These are phyloP conservation scores for Collybia nuda DNA, from an alignment of 768 basidiomycete genomes.

Conservation along the genomic window DNA sequence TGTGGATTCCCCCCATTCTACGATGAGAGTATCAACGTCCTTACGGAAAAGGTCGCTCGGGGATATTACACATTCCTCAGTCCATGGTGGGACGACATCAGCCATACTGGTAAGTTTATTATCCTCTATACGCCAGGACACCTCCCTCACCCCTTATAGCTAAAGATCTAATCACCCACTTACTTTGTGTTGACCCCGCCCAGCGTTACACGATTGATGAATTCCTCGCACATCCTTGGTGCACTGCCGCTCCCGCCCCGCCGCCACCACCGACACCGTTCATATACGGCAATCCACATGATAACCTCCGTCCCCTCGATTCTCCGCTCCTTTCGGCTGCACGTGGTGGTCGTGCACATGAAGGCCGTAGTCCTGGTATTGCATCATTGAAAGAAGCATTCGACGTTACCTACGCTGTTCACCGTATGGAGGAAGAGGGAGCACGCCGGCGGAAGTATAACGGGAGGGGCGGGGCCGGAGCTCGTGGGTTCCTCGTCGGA, in stretches of 20 bases:
- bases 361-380: conserved; percentile 88
- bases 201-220: conserved; percentile 98
- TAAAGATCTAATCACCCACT: conserved; percentile 92
- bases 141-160: conserved; percentile 44
- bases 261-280: conserved; percentile 67
- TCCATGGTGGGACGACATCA: conserved; percentile 99
- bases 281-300: conserved; percentile 35
- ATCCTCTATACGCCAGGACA: neutral
- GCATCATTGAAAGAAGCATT: conserved; percentile 96
- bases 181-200: conserved; percentile 93
- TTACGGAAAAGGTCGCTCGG: conserved; percentile 96
- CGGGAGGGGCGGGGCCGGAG: conserved; percentile 75
- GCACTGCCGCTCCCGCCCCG: conserved; percentile 64
- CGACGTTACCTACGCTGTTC: conserved; percentile 98
- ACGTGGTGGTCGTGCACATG: conserved; percentile 64
- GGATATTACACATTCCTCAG: conserved; percentile 98
- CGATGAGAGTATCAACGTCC: conserved; percentile 96
- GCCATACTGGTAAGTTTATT: conserved; percentile 57
- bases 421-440: conserved; percentile 99
- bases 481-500: conserved; percentile 74
- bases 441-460: conserved; percentile 82
- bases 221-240: conserved; percentile 97
- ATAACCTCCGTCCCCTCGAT: conserved; percentile 58
- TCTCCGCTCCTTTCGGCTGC: conserved; percentile 87
- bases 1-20: conserved; percentile 99